These are phyloP conservation scores for Penicillium capsulatum DNA, from an alignment of 2,329 filamentous ascomycete genomes.

Conservation along the genomic window DNA sequence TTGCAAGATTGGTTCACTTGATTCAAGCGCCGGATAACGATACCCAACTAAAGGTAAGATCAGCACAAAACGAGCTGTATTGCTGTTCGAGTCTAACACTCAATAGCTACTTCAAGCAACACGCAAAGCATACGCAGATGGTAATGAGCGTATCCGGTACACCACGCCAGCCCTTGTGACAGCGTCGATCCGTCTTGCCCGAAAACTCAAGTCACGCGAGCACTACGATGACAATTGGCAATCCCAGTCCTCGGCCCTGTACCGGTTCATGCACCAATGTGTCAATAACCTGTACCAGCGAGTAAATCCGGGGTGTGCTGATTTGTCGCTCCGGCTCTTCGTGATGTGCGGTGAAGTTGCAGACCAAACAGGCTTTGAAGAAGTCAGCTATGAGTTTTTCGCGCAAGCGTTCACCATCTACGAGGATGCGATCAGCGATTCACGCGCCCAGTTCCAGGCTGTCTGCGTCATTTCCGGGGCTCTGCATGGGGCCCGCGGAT, in stretches of 20 bases:
- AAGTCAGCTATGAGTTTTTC: slow-evolving; percentile 97
- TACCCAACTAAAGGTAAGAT: slow-evolving; percentile 72
- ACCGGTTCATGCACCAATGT: slow-evolving; percentile 91
- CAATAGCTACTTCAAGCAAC: slow-evolving; percentile 73
- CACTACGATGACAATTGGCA: slow-evolving; percentile 77
- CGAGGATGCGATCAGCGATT: slow-evolving; percentile 93
- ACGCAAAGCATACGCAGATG: slow-evolving; percentile 80
- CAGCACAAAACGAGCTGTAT: background rate
- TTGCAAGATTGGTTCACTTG: slow-evolving; percentile 86
- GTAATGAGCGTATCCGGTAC: slow-evolving; percentile 92
- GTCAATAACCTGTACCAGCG: slow-evolving; percentile 83
- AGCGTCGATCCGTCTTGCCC: slow-evolving; percentile 80
- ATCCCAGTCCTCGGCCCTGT: slow-evolving; percentile 71
- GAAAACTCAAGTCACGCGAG: slow-evolving; percentile 83
- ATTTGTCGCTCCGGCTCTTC: slow-evolving; percentile 84
- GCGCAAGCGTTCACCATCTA: slow-evolving; percentile 98
- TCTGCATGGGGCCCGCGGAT: slow-evolving; percentile 81
- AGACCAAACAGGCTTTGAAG: slow-evolving; percentile 85
- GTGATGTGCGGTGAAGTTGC: slow-evolving; percentile 89
- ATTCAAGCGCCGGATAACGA: slow-evolving; percentile 81
- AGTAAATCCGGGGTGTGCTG: slow-evolving; percentile 75
- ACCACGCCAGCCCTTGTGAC: slow-evolving; percentile 92
- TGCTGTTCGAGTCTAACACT: slow-evolving; percentile 9
- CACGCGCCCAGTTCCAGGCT: slow-evolving; percentile 93
- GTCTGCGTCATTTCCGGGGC: slow-evolving; percentile 91